Conservation (phyloP, 305 asterid genomes). For the Plantago rigida region DNA sequence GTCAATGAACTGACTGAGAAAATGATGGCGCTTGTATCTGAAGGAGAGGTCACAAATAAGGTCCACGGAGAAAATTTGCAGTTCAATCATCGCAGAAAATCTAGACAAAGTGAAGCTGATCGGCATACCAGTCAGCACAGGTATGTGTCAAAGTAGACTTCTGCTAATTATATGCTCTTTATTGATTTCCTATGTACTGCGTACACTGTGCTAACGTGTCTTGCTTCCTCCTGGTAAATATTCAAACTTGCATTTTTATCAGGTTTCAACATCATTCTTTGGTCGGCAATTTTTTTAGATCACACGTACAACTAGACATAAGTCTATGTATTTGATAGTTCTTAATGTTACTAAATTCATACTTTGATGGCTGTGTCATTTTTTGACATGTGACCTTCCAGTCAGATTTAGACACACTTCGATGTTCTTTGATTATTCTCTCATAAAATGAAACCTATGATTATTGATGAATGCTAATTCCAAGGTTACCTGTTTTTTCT, state of each 20-base stretch:
- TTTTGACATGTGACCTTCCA: conserved; percentile 13
- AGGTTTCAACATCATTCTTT: conserved; percentile 1
- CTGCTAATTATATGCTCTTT: not conserved
- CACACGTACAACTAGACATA: not conserved
- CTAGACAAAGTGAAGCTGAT: conserved; percentile 35
- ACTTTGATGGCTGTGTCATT: not conserved
- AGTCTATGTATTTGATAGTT: not conserved
- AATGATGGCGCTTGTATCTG: conserved; percentile 60
- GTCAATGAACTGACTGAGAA: conserved; percentile 60
- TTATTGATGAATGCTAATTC: too few species aligned
- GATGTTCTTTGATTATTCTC: not conserved
- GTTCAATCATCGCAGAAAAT: conserved; percentile 30
- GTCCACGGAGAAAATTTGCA: conserved; percentile 28
- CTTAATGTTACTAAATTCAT: conserved; percentile 9
- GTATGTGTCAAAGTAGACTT: conserved; percentile 28
- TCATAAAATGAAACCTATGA: not conserved
- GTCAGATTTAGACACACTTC: conserved; percentile 2
- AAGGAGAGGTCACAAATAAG: conserved; percentile 35
- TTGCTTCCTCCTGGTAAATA: conserved; percentile 5
- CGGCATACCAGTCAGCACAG: conserved; percentile 66
- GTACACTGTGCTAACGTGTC: conserved; percentile 14
- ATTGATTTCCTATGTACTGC: conserved; percentile 1
- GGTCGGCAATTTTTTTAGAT: not conserved
- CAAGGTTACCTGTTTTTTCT: conserved; percentile 3
- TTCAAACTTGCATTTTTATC: conserved; percentile 5